Percentiles rank a stretch among this genome's conserved stretches.
Evolutionary conservation across 352 stramenopile genomes (phyloP).

Genomic region (Pythium monospermum): DNA sequence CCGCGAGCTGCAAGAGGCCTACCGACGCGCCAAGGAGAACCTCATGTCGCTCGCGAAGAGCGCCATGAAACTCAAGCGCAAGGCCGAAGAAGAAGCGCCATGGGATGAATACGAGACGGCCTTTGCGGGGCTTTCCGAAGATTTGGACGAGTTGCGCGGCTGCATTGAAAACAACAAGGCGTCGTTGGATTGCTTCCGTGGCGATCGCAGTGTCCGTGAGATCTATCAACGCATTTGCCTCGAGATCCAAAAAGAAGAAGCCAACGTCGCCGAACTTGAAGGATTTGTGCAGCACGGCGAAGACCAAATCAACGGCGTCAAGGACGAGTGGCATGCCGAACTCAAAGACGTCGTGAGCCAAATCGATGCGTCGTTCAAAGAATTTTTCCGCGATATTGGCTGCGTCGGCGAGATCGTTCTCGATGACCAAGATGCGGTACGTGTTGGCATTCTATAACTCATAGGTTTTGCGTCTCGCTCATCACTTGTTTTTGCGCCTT

Average conservation of each 20-base stretch:
- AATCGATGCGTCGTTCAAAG: constrained; percentile 78
- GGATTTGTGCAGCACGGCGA: constrained; percentile 54
- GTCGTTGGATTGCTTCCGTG: constrained; percentile 74
- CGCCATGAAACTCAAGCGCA: constrained; percentile 60
- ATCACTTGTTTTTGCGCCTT: constrained; percentile 1
- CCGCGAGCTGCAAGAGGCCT: constrained; percentile 47
- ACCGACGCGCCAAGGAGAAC: constrained; percentile 60
- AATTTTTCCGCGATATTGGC: constrained; percentile 84
- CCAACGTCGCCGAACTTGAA: constrained; percentile 49
- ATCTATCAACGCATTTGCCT: constrained; percentile 58
- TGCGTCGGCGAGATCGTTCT: constrained; percentile 82
- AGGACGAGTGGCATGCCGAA: constrained; percentile 63
- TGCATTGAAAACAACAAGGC: constrained; percentile 85
- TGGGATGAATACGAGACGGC: constrained; percentile 58
- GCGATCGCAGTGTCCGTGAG: constrained; percentile 66
- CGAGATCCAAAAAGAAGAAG: constrained; percentile 71
- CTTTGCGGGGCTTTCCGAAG: constrained; percentile 61
- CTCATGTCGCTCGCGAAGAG: constrained; percentile 51
- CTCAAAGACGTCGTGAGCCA: constrained; percentile 68
- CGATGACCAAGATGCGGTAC: constrained; percentile 64
- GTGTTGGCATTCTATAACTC: neutral
- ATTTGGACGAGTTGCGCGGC: constrained; percentile 69
- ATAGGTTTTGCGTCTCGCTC: neutral
- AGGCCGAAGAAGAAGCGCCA: constrained; percentile 61
- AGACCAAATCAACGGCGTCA: constrained; percentile 69